Percentiles rank a stretch among this genome's conserved stretches.
Conservation (phyloP, 305 asterid genomes). For the Petunia hybrid region DNA sequence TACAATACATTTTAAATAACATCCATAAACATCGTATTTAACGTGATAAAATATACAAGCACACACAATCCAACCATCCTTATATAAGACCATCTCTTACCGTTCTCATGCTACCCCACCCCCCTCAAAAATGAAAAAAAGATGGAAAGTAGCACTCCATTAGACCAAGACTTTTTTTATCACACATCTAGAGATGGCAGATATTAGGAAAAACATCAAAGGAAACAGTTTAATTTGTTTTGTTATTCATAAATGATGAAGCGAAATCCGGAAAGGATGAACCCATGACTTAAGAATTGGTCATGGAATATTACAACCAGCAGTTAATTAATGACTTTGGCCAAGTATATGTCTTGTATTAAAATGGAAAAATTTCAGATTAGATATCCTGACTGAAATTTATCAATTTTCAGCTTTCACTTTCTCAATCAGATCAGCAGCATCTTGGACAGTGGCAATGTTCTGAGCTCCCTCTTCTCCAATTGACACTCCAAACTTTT, state of each 20-base stretch:
- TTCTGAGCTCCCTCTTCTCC: slow-evolving; percentile 63
- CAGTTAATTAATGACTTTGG: neutral
- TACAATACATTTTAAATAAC: no score
- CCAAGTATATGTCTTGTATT: neutral
- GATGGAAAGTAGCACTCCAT: neutral
- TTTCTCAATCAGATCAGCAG: slow-evolving; percentile 67
- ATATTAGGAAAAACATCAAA: neutral
- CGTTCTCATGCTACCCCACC: no score
- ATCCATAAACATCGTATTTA: no score
- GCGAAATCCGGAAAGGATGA: neutral
- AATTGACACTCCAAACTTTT: slow-evolving; percentile 55
- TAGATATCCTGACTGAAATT: neutral
- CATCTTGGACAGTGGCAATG: slow-evolving; percentile 67
- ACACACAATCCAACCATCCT: no score
- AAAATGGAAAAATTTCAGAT: neutral
- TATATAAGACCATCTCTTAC: no score
- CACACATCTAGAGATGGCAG: neutral
- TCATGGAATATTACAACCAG: neutral
- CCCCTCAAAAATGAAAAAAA: neutral
- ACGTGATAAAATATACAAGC: no score
- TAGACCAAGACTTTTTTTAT: neutral
- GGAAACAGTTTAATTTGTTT: neutral
- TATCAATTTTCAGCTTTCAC: slow-evolving; percentile 42
- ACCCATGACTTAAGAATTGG: neutral
- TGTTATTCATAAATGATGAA: neutral